Conservation (phyloP, 2,329 filamentous ascomycete genomes). For the Neonectria punicea region DNA sequence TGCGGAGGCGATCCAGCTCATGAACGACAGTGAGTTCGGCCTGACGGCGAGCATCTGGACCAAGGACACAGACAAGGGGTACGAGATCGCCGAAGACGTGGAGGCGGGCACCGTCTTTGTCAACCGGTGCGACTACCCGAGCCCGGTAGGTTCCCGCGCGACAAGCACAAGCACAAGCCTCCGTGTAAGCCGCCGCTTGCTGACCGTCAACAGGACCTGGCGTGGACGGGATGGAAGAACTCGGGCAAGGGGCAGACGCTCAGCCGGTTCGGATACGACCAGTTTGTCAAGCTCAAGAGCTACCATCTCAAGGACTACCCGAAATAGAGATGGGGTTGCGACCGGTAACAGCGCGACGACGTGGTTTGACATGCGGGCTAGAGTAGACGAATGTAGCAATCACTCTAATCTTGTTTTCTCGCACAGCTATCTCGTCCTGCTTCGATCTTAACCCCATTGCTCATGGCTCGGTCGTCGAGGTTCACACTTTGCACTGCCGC, state of each 20-base stretch:
- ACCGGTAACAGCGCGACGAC: not conserved
- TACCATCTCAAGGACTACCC: conserved; percentile 89
- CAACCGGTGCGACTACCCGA: conserved; percentile 92
- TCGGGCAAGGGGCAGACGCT: conserved; percentile 92
- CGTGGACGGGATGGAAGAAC: conserved; percentile 99
- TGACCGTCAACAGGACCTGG: conserved; percentile 72
- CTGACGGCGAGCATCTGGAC: conserved; percentile 98
- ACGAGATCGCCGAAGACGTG: conserved; percentile 80
- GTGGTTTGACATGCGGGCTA: not conserved
- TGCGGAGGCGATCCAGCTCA: conserved; percentile 81
- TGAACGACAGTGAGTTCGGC: conserved; percentile 96
- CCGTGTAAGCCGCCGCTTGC: conserved; percentile 20
- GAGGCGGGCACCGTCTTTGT: conserved; percentile 97
- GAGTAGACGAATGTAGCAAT: conserved; percentile 12
- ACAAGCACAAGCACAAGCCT: not conserved
- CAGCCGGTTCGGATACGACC: conserved; percentile 90
- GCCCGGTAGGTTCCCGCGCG: conserved; percentile 73
- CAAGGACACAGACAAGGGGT: conserved; percentile 80
- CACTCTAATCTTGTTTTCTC: conserved; percentile 7
- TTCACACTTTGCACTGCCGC: not conserved
- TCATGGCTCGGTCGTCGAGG: not conserved
- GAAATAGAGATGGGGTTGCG: conserved; percentile 54
- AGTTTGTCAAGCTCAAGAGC: conserved; percentile 96
- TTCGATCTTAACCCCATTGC: not conserved
- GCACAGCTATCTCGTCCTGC: not conserved